Evolutionary conservation across 208 protist genomes (phyloP).

Genomic region (Trypanosoma rangeli): DNA sequence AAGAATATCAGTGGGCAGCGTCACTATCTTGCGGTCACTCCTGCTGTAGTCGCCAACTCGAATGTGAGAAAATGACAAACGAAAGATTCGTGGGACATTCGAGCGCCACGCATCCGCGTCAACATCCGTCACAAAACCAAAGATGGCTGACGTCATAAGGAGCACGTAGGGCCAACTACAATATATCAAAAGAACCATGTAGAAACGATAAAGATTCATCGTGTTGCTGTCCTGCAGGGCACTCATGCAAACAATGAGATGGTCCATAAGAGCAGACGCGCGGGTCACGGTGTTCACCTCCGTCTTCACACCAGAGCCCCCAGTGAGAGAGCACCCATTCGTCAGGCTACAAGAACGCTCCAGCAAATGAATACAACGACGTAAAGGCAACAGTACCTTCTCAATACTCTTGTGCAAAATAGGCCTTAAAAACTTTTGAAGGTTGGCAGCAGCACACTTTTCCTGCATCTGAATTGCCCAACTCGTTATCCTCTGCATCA

Average conservation of each 20-base stretch:
- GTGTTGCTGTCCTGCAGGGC: slow-evolving; percentile 61
- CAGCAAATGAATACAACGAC: slow-evolving; percentile 23
- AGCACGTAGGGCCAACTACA: slow-evolving; percentile 82
- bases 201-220: slow-evolving; percentile 73
- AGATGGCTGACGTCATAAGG: slow-evolving; percentile 69
- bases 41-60: slow-evolving; percentile 29
- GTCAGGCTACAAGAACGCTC: slow-evolving; percentile 16
- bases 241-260: slow-evolving; percentile 69
- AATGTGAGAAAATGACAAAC: slow-evolving; percentile 79
- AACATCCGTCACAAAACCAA: slow-evolving; percentile 63
- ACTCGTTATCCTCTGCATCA: slow-evolving; percentile 34
- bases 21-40: slow-evolving; percentile 15
- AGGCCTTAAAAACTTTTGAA: background rate
- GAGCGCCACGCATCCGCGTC: slow-evolving; percentile 62
- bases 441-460: background rate
- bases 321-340: background rate
- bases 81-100: slow-evolving; percentile 74
- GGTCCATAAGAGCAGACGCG: slow-evolving; percentile 51
- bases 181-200: slow-evolving; percentile 72
- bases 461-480: slow-evolving; percentile 58
- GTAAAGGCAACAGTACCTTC: slow-evolving; percentile 18
- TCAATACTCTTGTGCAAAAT: slow-evolving; percentile 8
- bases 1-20: slow-evolving; percentile 75
- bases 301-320: background rate
- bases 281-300: slow-evolving; percentile 8